These are phyloP conservation scores for Alternaria brassicicola DNA, from an alignment of 2,329 filamentous ascomycete species.

Conservation along the genomic window DNA sequence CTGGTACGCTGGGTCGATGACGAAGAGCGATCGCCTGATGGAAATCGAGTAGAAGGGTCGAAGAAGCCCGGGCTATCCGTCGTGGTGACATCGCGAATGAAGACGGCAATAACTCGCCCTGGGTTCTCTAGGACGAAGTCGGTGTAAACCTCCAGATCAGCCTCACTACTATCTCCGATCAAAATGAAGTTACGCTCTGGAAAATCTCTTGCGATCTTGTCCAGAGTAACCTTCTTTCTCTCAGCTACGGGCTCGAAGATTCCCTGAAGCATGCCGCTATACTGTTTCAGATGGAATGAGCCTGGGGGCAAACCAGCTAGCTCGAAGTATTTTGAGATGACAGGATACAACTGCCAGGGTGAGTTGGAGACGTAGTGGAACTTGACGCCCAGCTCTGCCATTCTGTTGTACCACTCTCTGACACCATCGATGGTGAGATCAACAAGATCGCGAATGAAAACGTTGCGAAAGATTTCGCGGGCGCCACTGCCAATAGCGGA, in stretches of 20 bases:
- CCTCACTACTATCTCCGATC: conserved; percentile 94
- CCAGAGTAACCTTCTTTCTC: conserved; percentile 85
- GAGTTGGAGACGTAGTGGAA: conserved; percentile 99
- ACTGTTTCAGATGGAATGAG: conserved; percentile 94
- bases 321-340: conserved; percentile 84
- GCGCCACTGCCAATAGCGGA: conserved; percentile 88
- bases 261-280: conserved; percentile 94
- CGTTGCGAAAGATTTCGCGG: conserved; percentile 94
- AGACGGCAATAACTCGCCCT: conserved; percentile 81
- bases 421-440: conserved; percentile 88
- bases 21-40: conserved; percentile 39
- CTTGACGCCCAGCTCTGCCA: conserved; percentile 80
- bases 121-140: conserved; percentile 88
- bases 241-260: conserved; percentile 98
- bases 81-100: conserved; percentile 95
- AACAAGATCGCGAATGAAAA: conserved; percentile 83
- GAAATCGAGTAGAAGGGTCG: conserved; percentile 62
- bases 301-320: conserved; percentile 80
- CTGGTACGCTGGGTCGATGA: conserved; percentile 29
- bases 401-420: conserved; percentile 81
- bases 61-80: conserved; percentile 77
- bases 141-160: conserved; percentile 95
- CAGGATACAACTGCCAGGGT: conserved; percentile 94
- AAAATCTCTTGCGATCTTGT: conserved; percentile 86
- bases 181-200: conserved; percentile 87